Percentiles rank a stretch among this genome's conserved stretches.
phyloP scores from a whole-genome alignment of 129 eudicot species.

The Cynara cardunculus region DNA sequence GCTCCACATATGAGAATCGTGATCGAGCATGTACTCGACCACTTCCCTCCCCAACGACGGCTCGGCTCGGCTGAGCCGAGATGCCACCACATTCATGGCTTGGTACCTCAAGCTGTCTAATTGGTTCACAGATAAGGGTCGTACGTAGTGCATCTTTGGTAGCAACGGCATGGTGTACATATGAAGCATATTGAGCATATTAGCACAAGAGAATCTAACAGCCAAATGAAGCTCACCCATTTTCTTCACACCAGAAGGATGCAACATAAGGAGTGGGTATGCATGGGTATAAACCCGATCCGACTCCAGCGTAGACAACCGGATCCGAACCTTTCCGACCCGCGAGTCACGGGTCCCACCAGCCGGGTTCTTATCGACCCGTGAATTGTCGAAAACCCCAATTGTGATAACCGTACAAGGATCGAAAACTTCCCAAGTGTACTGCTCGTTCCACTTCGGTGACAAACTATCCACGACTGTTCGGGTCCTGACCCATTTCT shows the following conservation, averaged over 20 bases:
- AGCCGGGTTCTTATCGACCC: conserved; percentile 54
- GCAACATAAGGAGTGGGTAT: conserved; percentile 80
- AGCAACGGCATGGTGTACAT: conserved; percentile 82
- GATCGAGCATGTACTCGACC: conserved; percentile 96
- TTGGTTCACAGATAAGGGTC: conserved; percentile 76
- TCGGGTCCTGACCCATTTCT: conserved; percentile 92
- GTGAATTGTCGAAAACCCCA: conserved; percentile 85
- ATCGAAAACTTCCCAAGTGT: conserved; percentile 97
- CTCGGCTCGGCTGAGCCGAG: conserved; percentile 77
- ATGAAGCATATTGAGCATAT: conserved; percentile 71
- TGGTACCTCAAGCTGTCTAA: conserved; percentile 87
- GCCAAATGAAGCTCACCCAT: conserved; percentile 99
- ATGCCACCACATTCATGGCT: conserved; percentile 77
- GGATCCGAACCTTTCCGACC: conserved; percentile 80
- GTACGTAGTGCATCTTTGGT: conserved; percentile 93
- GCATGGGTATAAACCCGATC: conserved; percentile 90
- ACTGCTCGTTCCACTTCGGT: conserved; percentile 98
- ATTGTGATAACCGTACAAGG: conserved; percentile 95
- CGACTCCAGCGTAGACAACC: conserved; percentile 77
- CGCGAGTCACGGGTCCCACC: conserved; percentile 54
- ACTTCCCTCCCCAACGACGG: conserved; percentile 87
- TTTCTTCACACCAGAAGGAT: conserved; percentile 91
- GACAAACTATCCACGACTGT: conserved; percentile 77
- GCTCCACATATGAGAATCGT: conserved; percentile 97
- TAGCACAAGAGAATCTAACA: conserved; percentile 84